These are phyloP conservation scores for Wallacemonas sp. DNA, from an alignment of 208 protist genomes.

Conservation along the genomic window DNA sequence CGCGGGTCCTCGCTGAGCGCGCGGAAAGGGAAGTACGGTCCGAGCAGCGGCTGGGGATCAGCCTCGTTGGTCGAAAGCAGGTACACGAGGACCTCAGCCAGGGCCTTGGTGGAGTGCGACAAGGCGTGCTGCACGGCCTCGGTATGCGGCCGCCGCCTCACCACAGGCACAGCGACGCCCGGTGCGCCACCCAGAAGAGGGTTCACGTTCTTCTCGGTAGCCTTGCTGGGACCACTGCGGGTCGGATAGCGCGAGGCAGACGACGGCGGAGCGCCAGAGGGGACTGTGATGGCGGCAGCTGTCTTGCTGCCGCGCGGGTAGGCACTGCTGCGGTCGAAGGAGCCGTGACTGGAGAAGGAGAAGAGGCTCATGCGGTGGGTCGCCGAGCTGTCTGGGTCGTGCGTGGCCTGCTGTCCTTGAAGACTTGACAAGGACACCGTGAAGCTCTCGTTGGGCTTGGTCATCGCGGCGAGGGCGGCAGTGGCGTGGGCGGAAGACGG, in stretches of 20 bases:
- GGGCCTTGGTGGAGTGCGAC: neutral
- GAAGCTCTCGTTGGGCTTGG: constrained; percentile 4
- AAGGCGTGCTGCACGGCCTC: neutral
- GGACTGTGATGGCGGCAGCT: no score
- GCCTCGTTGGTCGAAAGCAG: constrained; percentile 10
- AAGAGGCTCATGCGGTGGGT: no score
- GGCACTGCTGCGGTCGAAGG: no score
- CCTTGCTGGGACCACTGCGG: no score
- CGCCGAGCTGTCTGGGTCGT: no score
- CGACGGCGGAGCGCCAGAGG: no score
- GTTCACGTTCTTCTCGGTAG: no score
- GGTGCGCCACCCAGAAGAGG: neutral
- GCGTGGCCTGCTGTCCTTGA: no score
- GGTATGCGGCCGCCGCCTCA: neutral
- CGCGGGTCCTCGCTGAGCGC: constrained; percentile 28
- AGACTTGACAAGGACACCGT: constrained; percentile 17
- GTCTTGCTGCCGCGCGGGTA: no score
- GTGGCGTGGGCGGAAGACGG: no score
- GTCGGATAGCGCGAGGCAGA: no score
- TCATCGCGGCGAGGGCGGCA: no score
- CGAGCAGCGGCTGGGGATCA: constrained; percentile 5
- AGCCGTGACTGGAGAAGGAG: neutral
- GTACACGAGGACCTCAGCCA: neutral
- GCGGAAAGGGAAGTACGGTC: constrained; percentile 18
- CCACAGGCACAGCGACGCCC: neutral